Evolutionary conservation across 768 basidiomycete species (phyloP).

Genomic region (Amanita brunnescens): DNA sequence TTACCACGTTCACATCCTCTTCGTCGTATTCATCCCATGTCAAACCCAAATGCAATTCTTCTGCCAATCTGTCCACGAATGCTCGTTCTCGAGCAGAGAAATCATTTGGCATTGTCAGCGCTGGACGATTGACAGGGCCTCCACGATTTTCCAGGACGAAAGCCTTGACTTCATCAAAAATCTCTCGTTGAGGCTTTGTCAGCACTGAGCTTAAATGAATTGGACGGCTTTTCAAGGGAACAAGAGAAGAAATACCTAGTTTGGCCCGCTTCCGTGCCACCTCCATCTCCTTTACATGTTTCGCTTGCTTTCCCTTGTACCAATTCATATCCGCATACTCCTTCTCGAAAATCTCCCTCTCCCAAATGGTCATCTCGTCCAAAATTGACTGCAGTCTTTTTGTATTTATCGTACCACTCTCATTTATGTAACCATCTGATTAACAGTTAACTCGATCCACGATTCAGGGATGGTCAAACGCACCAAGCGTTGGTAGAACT

Average conservation of each 20-base stretch:
- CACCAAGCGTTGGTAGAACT: constrained; percentile 69
- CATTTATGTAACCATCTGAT: constrained; percentile 88
- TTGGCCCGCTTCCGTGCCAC: constrained; percentile 46
- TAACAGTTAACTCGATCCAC: not conserved
- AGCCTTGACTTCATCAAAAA: constrained; percentile 70
- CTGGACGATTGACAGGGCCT: constrained; percentile 24
- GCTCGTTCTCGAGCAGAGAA: constrained; percentile 74
- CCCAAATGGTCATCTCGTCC: constrained; percentile 83
- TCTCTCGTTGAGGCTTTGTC: constrained; percentile 61
- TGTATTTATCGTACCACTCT: constrained; percentile 75
- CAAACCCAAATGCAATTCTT: constrained; percentile 67
- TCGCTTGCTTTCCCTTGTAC: constrained; percentile 89
- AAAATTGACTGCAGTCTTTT: constrained; percentile 78
- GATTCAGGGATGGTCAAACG: constrained; percentile 12
- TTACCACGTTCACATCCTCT: constrained; percentile 68
- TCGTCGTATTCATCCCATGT: constrained; percentile 95
- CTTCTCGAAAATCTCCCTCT: constrained; percentile 85
- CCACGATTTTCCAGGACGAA: constrained; percentile 52
- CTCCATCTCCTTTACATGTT: constrained; percentile 60
- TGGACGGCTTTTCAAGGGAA: not conserved
- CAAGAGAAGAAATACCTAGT: constrained; percentile 40
- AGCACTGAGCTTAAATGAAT: constrained; percentile 39
- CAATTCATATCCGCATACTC: constrained; percentile 86
- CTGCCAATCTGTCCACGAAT: constrained; percentile 71
- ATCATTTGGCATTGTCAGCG: constrained; percentile 63